Evolutionary conservation across 192 early-diverging fungal genomes (phyloP).

Genomic region (Linnemannia elongata): DNA sequence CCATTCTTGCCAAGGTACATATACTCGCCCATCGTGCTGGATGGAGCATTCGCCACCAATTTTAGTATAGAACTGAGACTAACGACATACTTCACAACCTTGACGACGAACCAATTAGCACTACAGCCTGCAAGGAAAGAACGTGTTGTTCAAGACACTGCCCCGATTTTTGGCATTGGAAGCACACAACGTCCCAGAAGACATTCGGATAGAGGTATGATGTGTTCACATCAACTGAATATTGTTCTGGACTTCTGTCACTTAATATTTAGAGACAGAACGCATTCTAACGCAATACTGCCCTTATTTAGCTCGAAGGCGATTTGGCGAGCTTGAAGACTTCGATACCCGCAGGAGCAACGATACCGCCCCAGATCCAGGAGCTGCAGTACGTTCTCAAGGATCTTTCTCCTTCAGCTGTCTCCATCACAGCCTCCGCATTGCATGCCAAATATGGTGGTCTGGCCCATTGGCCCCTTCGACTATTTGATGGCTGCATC

Average conservation of each 20-base stretch:
- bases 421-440: slow-evolving; percentile 23
- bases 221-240: neutral
- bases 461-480: slow-evolving; percentile 30
- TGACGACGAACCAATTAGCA: slow-evolving; percentile 8
- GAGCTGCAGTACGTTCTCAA: slow-evolving; percentile 28
- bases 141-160: slow-evolving; percentile 31
- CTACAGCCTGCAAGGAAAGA: slow-evolving; percentile 41
- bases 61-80: too few relatives aligned
- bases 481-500: slow-evolving; percentile 33
- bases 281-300: neutral
- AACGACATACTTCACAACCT: too few relatives aligned
- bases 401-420: slow-evolving; percentile 21
- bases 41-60: too few relatives aligned
- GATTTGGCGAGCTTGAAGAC: slow-evolving; percentile 24
- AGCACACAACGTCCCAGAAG: slow-evolving; percentile 43
- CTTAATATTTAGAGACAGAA: neutral
- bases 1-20: slow-evolving; percentile 40
- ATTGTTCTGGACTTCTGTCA: neutral
- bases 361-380: slow-evolving; percentile 26
- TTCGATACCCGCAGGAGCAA: neutral
- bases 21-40: neutral
- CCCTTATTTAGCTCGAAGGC: slow-evolving; percentile 29
- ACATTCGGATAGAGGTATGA: slow-evolving; percentile 35
- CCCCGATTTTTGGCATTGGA: slow-evolving; percentile 44
- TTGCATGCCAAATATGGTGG: slow-evolving; percentile 41